Percentiles rank a stretch among this genome's conserved stretches.
phyloP scores from a whole-genome alignment of 495 filamentous ascomycete species.

The Thozetella sp. region DNA sequence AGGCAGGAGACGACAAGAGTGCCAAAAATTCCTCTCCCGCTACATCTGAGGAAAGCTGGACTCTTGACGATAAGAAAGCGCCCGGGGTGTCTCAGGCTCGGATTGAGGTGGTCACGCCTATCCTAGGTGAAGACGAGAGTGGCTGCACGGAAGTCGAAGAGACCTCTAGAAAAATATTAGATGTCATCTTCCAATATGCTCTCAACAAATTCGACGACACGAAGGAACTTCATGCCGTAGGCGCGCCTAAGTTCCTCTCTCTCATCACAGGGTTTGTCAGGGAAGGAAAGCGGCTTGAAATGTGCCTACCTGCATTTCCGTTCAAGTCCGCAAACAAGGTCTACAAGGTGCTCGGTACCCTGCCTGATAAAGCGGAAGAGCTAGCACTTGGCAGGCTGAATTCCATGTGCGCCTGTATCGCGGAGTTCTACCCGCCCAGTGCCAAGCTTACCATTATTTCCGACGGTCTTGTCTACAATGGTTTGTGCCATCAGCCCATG shows the following conservation, averaged over 20 bases:
- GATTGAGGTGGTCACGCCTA: neutral
- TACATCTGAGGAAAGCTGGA: neutral
- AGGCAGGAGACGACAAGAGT: too few relatives aligned
- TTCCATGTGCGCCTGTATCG: conserved; percentile 34
- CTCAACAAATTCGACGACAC: conserved; percentile 15
- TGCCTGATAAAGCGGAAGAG: conserved; percentile 51
- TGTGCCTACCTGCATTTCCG: conserved; percentile 50
- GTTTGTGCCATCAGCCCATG: conserved; percentile 16
- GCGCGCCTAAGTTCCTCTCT: conserved; percentile 18
- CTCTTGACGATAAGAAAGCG: neutral
- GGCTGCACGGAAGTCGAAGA: conserved; percentile 3
- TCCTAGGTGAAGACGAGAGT: neutral
- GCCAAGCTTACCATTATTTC: conserved; percentile 48
- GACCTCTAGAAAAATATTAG: conserved; percentile 12
- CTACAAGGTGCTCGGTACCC: conserved; percentile 42
- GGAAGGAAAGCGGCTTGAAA: neutral
- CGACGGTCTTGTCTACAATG: conserved; percentile 51
- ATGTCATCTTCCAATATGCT: conserved; percentile 14
- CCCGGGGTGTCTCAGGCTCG: neutral
- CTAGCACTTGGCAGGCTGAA: conserved; percentile 44
- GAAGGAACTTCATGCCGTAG: neutral
- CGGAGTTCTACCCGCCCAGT: conserved; percentile 40
- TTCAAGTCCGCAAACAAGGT: conserved; percentile 49
- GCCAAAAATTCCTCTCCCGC: neutral
- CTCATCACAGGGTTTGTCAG: conserved; percentile 19